A percentile compares a stretch with the other conserved stretches of the same genome.
Conservation (phyloP, 495 filamentous ascomycete species). For the Daldinia caldariorum region DNA sequence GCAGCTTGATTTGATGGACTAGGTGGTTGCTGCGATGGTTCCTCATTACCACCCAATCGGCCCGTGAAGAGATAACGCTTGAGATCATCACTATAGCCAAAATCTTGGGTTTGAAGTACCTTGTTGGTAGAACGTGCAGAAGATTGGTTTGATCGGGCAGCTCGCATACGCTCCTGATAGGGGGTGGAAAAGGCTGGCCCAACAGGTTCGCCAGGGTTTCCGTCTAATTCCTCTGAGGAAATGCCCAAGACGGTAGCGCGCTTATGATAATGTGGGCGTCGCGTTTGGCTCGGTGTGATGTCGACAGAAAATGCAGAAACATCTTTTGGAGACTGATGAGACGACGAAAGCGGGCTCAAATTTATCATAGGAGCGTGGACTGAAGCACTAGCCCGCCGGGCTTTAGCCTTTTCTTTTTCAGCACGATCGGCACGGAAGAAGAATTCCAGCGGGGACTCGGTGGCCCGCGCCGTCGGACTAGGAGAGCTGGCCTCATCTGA, state of each 20-base stretch:
- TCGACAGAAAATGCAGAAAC: conserved; percentile 48
- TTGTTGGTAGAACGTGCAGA: conserved; percentile 35
- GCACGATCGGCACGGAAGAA: conserved; percentile 88
- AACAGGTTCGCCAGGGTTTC: conserved; percentile 59
- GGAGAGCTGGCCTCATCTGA: conserved; percentile 56
- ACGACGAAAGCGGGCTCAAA: conserved; percentile 49
- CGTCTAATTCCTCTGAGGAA: conserved; percentile 74
- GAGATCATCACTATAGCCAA: conserved; percentile 47
- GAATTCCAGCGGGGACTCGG: conserved; percentile 84
- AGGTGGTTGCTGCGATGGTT: background rate
- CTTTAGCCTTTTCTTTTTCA: conserved; percentile 75
- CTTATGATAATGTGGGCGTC: conserved; percentile 45
- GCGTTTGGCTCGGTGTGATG: conserved; percentile 34
- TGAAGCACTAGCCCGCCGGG: conserved; percentile 60
- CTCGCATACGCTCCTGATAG: conserved; percentile 72
- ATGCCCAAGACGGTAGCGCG: conserved; percentile 62
- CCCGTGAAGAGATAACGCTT: conserved; percentile 55
- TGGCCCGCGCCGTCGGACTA: conserved; percentile 45
- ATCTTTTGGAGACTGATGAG: conserved; percentile 50
- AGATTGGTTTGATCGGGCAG: conserved; percentile 52
- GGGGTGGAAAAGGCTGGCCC: conserved; percentile 74
- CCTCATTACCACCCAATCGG: conserved; percentile 18
- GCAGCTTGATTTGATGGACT: conserved; percentile 7
- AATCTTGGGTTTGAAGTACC: conserved; percentile 15
- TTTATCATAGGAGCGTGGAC: conserved; percentile 43